Base-by-base conservation (phyloP, 108 stramenopile species). In the Nitzschia sp. region DNA sequence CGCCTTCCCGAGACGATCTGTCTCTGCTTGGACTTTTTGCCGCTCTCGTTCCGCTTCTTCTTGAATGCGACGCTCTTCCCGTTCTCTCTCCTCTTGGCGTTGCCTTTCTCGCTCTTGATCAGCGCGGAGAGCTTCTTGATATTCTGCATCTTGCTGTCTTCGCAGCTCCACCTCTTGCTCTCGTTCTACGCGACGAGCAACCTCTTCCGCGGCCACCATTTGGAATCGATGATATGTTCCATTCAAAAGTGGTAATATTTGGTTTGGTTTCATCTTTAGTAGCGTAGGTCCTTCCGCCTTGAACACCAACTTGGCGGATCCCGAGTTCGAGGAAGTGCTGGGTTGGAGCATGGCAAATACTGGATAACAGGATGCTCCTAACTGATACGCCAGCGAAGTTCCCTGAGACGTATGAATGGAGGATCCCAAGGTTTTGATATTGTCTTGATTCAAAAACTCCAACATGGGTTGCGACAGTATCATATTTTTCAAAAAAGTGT, bases 141-240 rank as follows among this genome's bases (percentile, higher is more conserved):
- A 94, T 65, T 94, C 92, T 29, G 75, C 71, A 78, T 94, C 88
- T 66, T 94, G 92, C 50, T 91, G 88, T 55, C 80, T 66, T 1
- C 92, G 81, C 29, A 94, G 66, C 41, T 79, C 77, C 19, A 36
- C 38, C 58, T 89, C 92, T 71, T 94, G 86, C 79, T 91, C 80
- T 0, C 85, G 80, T 55, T 80, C 73, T 22, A 87, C 35, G 15
- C 89, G 82, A 13, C 88, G 71, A 2, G 76, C 80, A 29, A 71
- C 74, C 27, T 47, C 67, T 58, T 84, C 85, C 0, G 83, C 78
- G 11, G 84, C 38, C 0, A 74, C 27, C 30, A 75, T 70, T 6
- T 81, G 57, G 55, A 90, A 87, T 0, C 78, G 82, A 38, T 80
- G 71, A 2, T 87, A 65, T 0, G 87, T 67, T 0, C 73, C 67